Percentiles rank a stretch among this genome's conserved stretches.
Conservation (phyloP, 2,329 filamentous ascomycete genomes). For the Karstenula rhodostoma region DNA sequence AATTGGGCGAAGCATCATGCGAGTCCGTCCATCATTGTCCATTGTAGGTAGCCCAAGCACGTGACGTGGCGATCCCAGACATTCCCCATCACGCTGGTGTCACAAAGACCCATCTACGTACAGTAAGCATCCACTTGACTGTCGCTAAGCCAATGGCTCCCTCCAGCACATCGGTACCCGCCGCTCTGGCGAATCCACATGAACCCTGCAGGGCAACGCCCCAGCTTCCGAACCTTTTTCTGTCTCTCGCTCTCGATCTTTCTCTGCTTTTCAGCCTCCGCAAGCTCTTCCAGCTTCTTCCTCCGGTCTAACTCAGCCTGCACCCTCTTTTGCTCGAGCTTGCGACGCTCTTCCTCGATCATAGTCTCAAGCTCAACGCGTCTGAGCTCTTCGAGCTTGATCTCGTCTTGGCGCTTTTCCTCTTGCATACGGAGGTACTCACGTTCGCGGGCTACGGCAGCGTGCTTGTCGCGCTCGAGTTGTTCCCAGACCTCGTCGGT, state of each 20-base stretch:
- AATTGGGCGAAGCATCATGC: too few species aligned
- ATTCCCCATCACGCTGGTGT: too few species aligned
- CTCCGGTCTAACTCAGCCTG: conserved; percentile 30
- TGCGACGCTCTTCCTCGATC: conserved; percentile 33
- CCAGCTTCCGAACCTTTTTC: conserved; percentile 61
- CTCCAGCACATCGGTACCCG: conserved; percentile 71
- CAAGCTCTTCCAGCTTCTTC: conserved; percentile 43
- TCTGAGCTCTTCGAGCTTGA: conserved; percentile 32
- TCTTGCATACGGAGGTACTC: conserved; percentile 49
- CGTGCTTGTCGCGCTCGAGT: conserved; percentile 60
- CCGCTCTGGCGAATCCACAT: conserved; percentile 66
- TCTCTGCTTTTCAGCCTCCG: conserved; percentile 50
- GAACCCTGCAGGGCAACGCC: conserved; percentile 65
- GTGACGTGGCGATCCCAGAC: too few species aligned
- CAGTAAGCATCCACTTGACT: conserved; percentile 17
- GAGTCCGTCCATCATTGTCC: too few species aligned
- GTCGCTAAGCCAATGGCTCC: conserved; percentile 63
- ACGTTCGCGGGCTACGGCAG: conserved; percentile 39
- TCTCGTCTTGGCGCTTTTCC: conserved; percentile 31
- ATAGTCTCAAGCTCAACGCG: conserved; percentile 40
- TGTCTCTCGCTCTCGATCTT: conserved; percentile 53
- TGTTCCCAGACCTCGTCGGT: conserved; percentile 69
- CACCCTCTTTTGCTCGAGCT: conserved; percentile 29
- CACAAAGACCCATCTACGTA: neutral
- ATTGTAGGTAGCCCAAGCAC: too few species aligned